Conservation (phyloP, 768 basidiomycete species). For the Amanita subjunquillea region DNA sequence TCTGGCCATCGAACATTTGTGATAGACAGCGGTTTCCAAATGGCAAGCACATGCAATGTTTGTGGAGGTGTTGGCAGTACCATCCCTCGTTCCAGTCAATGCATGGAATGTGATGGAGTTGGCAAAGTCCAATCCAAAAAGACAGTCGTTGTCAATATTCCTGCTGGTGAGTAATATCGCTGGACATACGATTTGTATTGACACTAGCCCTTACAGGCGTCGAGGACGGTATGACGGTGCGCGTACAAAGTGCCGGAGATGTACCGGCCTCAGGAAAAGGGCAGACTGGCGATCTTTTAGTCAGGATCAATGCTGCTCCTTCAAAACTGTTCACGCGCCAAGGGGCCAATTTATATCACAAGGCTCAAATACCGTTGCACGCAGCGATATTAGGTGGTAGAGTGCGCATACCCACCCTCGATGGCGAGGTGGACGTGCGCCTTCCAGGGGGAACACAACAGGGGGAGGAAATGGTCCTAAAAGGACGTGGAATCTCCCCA, state of each 20-base stretch:
- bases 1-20: constrained; percentile 84
- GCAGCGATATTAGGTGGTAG: constrained; percentile 88
- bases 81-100: constrained; percentile 71
- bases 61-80: constrained; percentile 78
- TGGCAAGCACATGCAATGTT: constrained; percentile 81
- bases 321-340: constrained; percentile 86
- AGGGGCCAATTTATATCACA: constrained; percentile 85
- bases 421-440: constrained; percentile 91
- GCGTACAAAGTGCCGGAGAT: constrained; percentile 75
- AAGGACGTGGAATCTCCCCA: constrained; percentile 70
- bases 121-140: constrained; percentile 81
- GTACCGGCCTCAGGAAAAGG: constrained; percentile 75
- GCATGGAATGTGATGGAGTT: constrained; percentile 72
- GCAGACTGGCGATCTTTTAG: constrained; percentile 71
- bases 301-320: constrained; percentile 74
- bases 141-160: constrained; percentile 71
- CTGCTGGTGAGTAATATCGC: constrained; percentile 54
- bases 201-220: constrained; percentile 42
- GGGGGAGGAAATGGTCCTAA: constrained; percentile 94
- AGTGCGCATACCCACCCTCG: constrained; percentile 87
- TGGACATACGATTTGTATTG: neutral
- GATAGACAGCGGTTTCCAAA: constrained; percentile 90
- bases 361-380: constrained; percentile 84
- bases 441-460: constrained; percentile 91
- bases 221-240: constrained; percentile 90